These are phyloP conservation scores for Xylariaceae sp. DNA, from an alignment of 2,329 filamentous ascomycete genomes.

Conservation along the genomic window DNA sequence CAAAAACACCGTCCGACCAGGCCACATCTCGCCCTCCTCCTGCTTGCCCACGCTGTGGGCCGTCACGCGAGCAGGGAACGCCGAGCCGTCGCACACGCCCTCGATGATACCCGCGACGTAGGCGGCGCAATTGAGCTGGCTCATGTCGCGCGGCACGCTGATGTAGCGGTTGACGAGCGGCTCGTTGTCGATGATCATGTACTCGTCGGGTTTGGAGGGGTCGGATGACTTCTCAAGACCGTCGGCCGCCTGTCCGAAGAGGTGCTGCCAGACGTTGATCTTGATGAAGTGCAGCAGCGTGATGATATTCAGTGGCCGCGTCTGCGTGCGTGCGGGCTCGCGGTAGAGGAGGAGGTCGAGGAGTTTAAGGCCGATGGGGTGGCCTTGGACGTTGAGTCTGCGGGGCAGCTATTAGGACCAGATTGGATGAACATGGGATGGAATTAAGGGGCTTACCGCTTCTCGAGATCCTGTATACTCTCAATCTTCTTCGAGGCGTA, in stretches of 20 bases:
- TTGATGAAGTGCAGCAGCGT: slow-evolving; percentile 93
- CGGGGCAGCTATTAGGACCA: not conserved
- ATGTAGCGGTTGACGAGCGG: slow-evolving; percentile 93
- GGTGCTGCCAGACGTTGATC: slow-evolving; percentile 82
- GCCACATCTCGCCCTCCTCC: slow-evolving; percentile 73
- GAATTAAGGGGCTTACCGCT: slow-evolving; percentile 53
- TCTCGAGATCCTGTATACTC: slow-evolving; percentile 89
- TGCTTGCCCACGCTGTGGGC: slow-evolving; percentile 69
- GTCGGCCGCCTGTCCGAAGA: slow-evolving; percentile 87
- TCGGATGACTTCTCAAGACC: slow-evolving; percentile 83
- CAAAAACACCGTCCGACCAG: slow-evolving; percentile 90
- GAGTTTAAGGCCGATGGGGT: slow-evolving; percentile 87
- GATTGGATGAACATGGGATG: not conserved
- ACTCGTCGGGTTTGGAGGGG: slow-evolving; percentile 81
- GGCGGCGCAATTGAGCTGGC: slow-evolving; percentile 90
- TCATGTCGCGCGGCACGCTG: slow-evolving; percentile 90
- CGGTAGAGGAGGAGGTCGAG: slow-evolving; percentile 93
- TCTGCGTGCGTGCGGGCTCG: slow-evolving; percentile 62
- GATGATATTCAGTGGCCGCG: slow-evolving; percentile 81
- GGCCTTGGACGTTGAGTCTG: slow-evolving; percentile 85
- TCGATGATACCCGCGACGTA: slow-evolving; percentile 94
- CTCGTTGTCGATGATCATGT: slow-evolving; percentile 99
- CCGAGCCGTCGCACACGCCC: slow-evolving; percentile 89
- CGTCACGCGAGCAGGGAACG: slow-evolving; percentile 81
- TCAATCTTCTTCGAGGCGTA: slow-evolving; percentile 89